These are phyloP conservation scores for Trebouxia gelatinosa DNA, from an alignment of 163 green algal species.

Conservation along the genomic window DNA sequence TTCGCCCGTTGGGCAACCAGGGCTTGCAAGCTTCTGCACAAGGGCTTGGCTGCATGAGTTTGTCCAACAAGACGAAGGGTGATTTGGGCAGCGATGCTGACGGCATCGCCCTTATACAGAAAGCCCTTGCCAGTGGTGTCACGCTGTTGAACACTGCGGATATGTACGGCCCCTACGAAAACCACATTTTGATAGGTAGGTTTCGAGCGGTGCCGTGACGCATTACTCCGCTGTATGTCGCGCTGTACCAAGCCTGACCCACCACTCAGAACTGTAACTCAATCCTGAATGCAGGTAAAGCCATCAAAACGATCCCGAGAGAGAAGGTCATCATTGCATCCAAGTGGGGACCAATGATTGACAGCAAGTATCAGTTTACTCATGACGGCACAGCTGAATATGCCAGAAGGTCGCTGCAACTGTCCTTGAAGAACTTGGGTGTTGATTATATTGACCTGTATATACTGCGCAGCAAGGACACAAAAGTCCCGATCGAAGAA, in stretches of 20 bases:
- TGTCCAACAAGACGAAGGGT: not conserved
- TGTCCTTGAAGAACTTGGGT: conserved; percentile 38
- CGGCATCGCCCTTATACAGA: not conserved
- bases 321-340: conserved; percentile 71
- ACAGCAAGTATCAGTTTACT: not conserved
- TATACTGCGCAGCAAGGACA: conserved; percentile 17
- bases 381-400: conserved; percentile 1
- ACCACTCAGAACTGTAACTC: not conserved
- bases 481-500: conserved; percentile 45
- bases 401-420: conserved; percentile 22
- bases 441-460: conserved; percentile 43
- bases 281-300: conserved; percentile 44
- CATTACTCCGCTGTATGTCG: not conserved
- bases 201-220: not conserved
- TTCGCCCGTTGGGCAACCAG: not conserved
- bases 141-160: conserved; percentile 21
- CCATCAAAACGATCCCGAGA: conserved; percentile 67
- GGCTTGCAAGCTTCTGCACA: conserved; percentile 1
- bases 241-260: not conserved
- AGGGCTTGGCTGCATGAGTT: conserved; percentile 18
- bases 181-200: conserved; percentile 14
- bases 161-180: conserved; percentile 5
- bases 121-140: not conserved
- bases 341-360: conserved; percentile 54
- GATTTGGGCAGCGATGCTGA: not conserved